These are phyloP conservation scores for Apiospora koreana DNA, from an alignment of 2,329 filamentous ascomycete species.

Conservation along the genomic window DNA sequence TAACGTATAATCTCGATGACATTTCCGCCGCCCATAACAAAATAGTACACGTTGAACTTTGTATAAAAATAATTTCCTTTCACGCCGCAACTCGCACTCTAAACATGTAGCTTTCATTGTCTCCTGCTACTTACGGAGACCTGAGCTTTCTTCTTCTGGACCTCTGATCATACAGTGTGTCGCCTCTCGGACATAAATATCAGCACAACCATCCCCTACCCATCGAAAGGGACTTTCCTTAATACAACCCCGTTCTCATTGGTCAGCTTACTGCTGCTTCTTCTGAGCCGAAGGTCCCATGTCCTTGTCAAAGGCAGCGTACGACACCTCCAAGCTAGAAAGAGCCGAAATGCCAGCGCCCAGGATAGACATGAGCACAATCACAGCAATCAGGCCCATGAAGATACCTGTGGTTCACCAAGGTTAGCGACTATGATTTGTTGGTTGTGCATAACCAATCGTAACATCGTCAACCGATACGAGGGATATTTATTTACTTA, in stretches of 20 bases:
- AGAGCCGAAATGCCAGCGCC: conserved; percentile 77
- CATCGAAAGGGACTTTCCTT: background rate
- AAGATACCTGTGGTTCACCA: conserved; percentile 71
- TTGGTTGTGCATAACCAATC: background rate
- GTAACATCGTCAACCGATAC: background rate
- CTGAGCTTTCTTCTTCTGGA: background rate
- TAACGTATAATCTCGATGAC: background rate
- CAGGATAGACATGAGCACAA: conserved; percentile 76
- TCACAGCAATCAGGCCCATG: conserved; percentile 73
- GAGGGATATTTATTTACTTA: conserved; percentile 39
- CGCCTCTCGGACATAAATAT: conserved; percentile 1
- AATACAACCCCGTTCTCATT: background rate
- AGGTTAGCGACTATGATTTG: conserved; percentile 15
- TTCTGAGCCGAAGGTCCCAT: conserved; percentile 88
- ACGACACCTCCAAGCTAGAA: conserved; percentile 81
- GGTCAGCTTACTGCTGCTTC: conserved; percentile 60
- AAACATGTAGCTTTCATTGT: background rate
- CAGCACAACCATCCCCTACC: background rate
- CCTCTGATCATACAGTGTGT: conserved; percentile 12
- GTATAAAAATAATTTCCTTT: background rate
- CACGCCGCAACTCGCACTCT: background rate
- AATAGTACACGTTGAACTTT: background rate
- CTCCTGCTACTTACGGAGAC: background rate
- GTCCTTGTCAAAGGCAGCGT: conserved; percentile 95
- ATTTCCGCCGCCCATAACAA: background rate